A percentile compares a stretch with the other conserved stretches of the same genome.
Conservation (phyloP, 495 filamentous ascomycete genomes). For the Penicillium turbatum region DNA sequence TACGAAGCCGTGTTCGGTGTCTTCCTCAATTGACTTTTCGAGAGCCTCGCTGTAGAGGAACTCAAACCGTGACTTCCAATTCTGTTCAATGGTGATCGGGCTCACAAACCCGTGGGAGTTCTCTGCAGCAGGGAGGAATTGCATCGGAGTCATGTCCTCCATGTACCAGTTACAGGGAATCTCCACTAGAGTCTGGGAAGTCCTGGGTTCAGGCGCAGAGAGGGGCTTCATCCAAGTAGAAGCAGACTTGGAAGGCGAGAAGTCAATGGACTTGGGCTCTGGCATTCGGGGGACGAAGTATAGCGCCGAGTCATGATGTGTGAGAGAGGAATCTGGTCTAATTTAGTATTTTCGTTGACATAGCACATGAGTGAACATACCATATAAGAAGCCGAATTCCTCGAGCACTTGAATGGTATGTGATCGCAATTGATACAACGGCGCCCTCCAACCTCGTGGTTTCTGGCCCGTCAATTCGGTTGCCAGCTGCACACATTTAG, state of each 20-base stretch:
- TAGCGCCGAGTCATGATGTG: conserved; percentile 51
- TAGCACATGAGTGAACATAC: conserved; percentile 14
- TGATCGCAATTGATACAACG: conserved; percentile 54
- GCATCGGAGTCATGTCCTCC: conserved; percentile 56
- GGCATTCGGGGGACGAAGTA: conserved; percentile 49
- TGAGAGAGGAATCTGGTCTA: conserved; percentile 45
- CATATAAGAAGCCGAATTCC: conserved; percentile 53
- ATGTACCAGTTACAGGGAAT: conserved; percentile 54
- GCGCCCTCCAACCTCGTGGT: conserved; percentile 54
- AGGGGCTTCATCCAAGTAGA: conserved; percentile 58
- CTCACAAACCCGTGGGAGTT: conserved; percentile 54
- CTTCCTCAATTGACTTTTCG: conserved; percentile 31
- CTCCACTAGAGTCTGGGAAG: conserved; percentile 41
- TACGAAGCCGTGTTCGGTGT: conserved; percentile 24
- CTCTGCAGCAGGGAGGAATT: conserved; percentile 45
- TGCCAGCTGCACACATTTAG: conserved; percentile 49
- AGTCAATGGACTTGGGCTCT: conserved; percentile 48
- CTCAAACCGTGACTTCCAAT: conserved; percentile 52
- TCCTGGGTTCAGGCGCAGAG: conserved; percentile 19
- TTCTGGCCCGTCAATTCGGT: conserved; percentile 48
- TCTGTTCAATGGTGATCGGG: conserved; percentile 46
- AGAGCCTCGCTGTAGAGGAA: conserved; percentile 26
- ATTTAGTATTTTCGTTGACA: background rate
- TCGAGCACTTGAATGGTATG: conserved; percentile 52
- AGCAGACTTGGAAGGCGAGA: conserved; percentile 37